Conservation (phyloP, 1,284 basidiomycete genomes). For the Tilletia indica region DNA sequence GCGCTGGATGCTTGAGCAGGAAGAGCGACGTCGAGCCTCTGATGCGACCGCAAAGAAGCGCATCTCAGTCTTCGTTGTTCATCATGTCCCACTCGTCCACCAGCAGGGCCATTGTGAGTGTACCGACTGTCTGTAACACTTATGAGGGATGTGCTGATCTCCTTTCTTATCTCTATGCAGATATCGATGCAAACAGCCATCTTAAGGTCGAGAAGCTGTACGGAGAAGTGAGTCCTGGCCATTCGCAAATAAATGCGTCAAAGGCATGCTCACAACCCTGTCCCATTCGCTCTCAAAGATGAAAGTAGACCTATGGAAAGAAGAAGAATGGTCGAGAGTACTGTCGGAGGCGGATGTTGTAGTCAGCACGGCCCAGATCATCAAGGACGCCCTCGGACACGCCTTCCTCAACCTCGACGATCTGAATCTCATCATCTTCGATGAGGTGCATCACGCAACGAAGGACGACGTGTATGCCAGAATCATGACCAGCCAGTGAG, state of each 20-base stretch:
- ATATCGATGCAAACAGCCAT: slow-evolving; percentile 35
- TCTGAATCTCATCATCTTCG: slow-evolving; percentile 39
- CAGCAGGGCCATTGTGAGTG: slow-evolving; percentile 32
- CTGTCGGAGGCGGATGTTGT: slow-evolving; percentile 29
- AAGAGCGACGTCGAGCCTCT: neutral
- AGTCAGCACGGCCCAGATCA: slow-evolving; percentile 39
- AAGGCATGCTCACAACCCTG: too few relatives aligned
- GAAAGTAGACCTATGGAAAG: slow-evolving; percentile 27
- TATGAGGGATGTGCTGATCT: neutral
- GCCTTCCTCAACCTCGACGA: slow-evolving; percentile 37
- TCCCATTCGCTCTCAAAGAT: slow-evolving; percentile 9
- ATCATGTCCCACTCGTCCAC: slow-evolving; percentile 42
- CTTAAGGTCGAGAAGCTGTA: slow-evolving; percentile 25
- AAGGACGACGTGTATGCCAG: slow-evolving; percentile 10
- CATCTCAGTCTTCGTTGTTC: slow-evolving; percentile 34
- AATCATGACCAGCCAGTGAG: slow-evolving; percentile 10
- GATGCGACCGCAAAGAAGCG: neutral
- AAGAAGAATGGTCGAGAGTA: slow-evolving; percentile 22
- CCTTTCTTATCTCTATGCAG: slow-evolving; percentile 1
- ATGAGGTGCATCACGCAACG: slow-evolving; percentile 41
- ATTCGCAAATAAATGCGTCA: too few relatives aligned
- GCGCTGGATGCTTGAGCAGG: slow-evolving; percentile 25
- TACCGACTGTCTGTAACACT: neutral
- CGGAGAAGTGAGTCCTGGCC: slow-evolving; percentile 5
- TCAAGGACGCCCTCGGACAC: slow-evolving; percentile 39